phyloP scores from a whole-genome alignment of 208 protist species.

The Trypanosoma melophagium region DNA sequence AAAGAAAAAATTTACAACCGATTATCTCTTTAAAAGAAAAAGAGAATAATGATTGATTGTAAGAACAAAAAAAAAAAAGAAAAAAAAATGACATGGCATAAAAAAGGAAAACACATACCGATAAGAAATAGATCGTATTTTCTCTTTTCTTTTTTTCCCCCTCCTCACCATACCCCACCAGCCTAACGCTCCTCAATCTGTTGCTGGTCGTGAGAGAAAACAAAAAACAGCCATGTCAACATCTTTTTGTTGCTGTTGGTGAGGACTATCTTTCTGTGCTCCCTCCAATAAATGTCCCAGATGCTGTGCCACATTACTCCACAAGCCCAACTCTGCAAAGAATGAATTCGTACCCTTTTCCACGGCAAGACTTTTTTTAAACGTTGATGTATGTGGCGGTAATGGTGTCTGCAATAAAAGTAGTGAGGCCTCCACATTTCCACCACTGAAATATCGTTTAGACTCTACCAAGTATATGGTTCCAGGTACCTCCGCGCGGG shows the following conservation, averaged over 20 bases:
- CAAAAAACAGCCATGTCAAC: conserved; percentile 20
- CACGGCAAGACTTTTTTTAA: conserved; percentile 19
- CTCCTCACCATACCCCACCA: neutral
- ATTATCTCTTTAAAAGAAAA: conserved; percentile 17
- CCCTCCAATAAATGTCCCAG: neutral
- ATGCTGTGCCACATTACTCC: conserved; percentile 16
- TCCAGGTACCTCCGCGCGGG: conserved; percentile 8
- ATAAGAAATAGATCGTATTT: neutral
- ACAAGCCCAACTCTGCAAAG: conserved; percentile 16
- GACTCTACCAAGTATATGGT: conserved; percentile 30
- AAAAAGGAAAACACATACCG: conserved; percentile 6
- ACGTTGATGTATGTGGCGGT: conserved; percentile 7
- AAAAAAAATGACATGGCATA: neutral
- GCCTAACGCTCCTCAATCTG: neutral
- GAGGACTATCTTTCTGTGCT: neutral
- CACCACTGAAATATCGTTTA: neutral
- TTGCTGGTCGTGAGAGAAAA: neutral
- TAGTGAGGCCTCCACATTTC: conserved; percentile 19
- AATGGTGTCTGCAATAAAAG: conserved; percentile 23
- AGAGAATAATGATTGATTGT: neutral
- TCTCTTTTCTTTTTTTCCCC: conserved; percentile 2
- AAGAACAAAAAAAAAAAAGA: neutral
- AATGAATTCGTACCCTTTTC: neutral
- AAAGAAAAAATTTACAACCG: conserved; percentile 4
- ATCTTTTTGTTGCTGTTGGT: neutral